Conservation (phyloP, 2,329 filamentous ascomycete genomes). For the Fusarium lateritium region DNA sequence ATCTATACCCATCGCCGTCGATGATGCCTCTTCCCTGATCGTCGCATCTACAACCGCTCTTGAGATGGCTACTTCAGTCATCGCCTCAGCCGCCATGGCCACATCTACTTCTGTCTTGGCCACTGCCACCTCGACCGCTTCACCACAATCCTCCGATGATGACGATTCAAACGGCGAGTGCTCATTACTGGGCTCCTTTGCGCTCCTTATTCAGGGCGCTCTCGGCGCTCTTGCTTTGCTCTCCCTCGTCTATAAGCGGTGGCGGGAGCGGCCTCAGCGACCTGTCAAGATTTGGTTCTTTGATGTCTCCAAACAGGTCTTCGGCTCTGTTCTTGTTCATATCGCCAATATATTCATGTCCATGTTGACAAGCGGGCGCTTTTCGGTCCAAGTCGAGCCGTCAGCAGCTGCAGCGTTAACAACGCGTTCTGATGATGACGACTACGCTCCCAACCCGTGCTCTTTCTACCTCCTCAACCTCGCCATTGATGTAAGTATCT, state of each 20-base stretch:
- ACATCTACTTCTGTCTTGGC: constrained; percentile 45
- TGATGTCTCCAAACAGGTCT: constrained; percentile 96
- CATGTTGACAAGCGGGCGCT: constrained; percentile 90
- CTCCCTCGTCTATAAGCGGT: constrained; percentile 93
- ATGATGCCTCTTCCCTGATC: constrained; percentile 45
- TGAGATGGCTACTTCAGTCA: constrained; percentile 50
- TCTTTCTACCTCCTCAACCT: constrained; percentile 96
- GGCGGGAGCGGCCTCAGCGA: constrained; percentile 90
- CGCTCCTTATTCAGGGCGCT: constrained; percentile 88
- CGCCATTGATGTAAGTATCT: constrained; percentile 87
- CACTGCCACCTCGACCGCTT: constrained; percentile 33
- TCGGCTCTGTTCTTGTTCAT: constrained; percentile 92
- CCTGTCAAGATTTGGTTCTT: constrained; percentile 98
- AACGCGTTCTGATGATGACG: constrained; percentile 66
- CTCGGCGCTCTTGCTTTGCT: constrained; percentile 87
- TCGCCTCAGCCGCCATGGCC: constrained; percentile 50
- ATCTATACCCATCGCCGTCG: constrained; percentile 34
- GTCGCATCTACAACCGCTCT: constrained; percentile 41
- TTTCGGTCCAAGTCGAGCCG: constrained; percentile 75
- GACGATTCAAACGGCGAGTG: constrained; percentile 80
- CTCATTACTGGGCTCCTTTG: constrained; percentile 89
- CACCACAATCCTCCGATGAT: constrained; percentile 54
- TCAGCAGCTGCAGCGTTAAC: constrained; percentile 52
- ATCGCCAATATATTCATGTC: constrained; percentile 96
- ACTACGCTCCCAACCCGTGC: constrained; percentile 86